These are phyloP conservation scores for Meyerozyma sp. DNA, from an alignment of 1,139 yeast genomes.

Conservation along the genomic window DNA sequence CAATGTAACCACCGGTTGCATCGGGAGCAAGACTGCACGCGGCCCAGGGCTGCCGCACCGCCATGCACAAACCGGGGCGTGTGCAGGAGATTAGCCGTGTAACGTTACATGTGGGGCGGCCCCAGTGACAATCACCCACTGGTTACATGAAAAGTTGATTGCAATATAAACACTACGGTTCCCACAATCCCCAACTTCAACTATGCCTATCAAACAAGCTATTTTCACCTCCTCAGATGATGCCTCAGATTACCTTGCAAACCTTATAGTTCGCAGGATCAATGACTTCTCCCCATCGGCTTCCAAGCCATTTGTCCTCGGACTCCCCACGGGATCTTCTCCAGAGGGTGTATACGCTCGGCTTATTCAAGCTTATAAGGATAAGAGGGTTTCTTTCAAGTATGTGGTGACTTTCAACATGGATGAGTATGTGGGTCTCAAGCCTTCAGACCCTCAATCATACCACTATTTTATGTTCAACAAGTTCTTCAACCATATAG, in stretches of 20 bases:
- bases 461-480: constrained; percentile 59
- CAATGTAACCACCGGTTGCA: constrained; percentile 1
- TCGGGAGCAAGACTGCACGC: background rate
- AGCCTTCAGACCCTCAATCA: constrained; percentile 47
- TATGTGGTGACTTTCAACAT: constrained; percentile 59
- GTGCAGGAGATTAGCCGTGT: background rate
- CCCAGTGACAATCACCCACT: background rate
- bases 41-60: background rate
- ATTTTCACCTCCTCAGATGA: constrained; percentile 33
- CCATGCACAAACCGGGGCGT: background rate
- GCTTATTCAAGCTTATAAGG: constrained; percentile 42
- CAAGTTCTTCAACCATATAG: constrained; percentile 55
- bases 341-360: constrained; percentile 54
- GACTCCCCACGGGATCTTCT: constrained; percentile 63
- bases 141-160: background rate
- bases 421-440: constrained; percentile 55
- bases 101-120: constrained; percentile 1
- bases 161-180: background rate
- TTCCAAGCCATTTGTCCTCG: constrained; percentile 49
- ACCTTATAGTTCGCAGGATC: constrained; percentile 41
- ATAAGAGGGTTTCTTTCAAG: constrained; percentile 42
- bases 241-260: constrained; percentile 49
- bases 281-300: constrained; percentile 44
- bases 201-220: constrained; percentile 29
- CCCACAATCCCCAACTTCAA: background rate